Percentiles rank a stretch among this genome's conserved stretches.
phyloP scores from a whole-genome alignment of 345 rosid genomes.

The Lumnitzera racemosa region DNA sequence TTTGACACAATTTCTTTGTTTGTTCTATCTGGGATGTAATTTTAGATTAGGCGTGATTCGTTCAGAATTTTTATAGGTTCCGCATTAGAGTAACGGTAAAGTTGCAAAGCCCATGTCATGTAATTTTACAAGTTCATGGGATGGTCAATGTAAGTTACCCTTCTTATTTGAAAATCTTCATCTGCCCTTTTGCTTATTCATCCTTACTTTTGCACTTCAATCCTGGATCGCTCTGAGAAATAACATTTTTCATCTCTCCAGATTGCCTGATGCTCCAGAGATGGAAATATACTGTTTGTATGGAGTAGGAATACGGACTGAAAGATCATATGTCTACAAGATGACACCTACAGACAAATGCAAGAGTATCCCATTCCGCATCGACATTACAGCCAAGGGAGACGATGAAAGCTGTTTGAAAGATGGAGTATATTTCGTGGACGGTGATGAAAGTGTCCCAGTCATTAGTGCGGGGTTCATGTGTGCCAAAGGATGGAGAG shows the following conservation, averaged over 20 bases:
- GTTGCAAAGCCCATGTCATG: too few species aligned
- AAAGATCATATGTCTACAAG: conserved; percentile 65
- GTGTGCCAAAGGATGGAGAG: conserved; percentile 73
- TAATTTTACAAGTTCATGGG: too few species aligned
- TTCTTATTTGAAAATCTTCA: too few species aligned
- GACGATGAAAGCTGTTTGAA: conserved; percentile 33
- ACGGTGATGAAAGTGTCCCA: conserved; percentile 60
- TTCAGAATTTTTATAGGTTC: too few species aligned
- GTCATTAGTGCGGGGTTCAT: conserved; percentile 63
- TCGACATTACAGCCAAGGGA: conserved; percentile 44
- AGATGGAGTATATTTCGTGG: conserved; percentile 40
- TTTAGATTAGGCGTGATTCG: too few species aligned
- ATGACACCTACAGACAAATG: conserved; percentile 31
- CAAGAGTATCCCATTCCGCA: conserved; percentile 58
- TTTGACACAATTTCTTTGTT: too few species aligned
- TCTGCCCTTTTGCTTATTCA: background rate
- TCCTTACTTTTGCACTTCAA: background rate
- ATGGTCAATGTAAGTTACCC: too few species aligned
- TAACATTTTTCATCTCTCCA: conserved; percentile 9
- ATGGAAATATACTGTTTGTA: conserved; percentile 64
- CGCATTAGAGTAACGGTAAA: too few species aligned
- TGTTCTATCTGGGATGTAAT: too few species aligned
- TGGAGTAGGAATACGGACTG: conserved; percentile 67
- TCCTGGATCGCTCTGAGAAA: too few species aligned
- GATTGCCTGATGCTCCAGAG: conserved; percentile 62